Evolutionary conservation across 176 grass and related monocot genomes (phyloP).

Genomic region (bread wheat (Triticum aestivum)): DNA sequence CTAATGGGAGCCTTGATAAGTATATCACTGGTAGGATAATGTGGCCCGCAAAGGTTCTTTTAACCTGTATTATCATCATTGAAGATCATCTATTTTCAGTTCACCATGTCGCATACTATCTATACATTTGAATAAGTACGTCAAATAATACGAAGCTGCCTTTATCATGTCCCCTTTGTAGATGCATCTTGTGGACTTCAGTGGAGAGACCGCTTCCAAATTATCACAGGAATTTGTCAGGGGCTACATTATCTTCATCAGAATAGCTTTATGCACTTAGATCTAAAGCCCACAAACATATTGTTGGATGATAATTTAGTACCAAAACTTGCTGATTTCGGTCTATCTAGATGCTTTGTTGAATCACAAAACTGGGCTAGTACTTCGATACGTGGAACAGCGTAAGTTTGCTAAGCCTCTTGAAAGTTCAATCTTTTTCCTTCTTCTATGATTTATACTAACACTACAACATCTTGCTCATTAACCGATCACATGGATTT

Average conservation of each 20-base stretch:
- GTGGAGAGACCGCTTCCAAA: background rate
- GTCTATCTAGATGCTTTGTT: background rate
- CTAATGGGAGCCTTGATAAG: background rate
- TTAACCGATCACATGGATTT: too few species aligned
- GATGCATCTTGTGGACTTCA: background rate
- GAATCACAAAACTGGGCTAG: background rate
- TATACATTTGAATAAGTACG: too few species aligned
- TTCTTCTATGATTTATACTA: background rate
- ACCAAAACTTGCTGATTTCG: background rate
- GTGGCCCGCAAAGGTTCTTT: background rate
- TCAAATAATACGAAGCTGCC: background rate
- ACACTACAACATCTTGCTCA: background rate
- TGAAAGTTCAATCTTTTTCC: background rate
- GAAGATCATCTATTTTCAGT: too few species aligned
- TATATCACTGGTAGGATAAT: background rate
- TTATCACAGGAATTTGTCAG: background rate
- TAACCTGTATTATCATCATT: too few species aligned
- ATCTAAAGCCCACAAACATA: background rate
- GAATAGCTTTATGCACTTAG: background rate
- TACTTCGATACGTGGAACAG: background rate
- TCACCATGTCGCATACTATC: too few species aligned
- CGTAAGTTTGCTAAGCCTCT: background rate
- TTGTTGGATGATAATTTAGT: background rate
- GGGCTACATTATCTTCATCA: background rate
- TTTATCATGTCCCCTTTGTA: background rate